These are phyloP conservation scores for Zymoseptoria passerinii DNA, from an alignment of 2,329 filamentous ascomycete genomes.

Conservation along the genomic window DNA sequence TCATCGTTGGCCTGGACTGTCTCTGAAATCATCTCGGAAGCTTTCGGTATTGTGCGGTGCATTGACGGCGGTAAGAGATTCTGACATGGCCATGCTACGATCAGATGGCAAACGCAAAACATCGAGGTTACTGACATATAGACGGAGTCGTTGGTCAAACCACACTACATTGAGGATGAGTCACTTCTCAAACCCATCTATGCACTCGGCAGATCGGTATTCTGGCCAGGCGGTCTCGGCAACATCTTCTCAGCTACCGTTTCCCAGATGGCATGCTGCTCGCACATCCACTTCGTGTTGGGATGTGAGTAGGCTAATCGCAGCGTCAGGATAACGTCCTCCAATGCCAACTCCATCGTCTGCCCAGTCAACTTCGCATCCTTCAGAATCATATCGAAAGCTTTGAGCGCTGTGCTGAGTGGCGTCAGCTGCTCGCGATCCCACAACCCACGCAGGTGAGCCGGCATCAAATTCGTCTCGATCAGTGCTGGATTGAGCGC, in stretches of 20 bases:
- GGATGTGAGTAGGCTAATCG: slow-evolving; percentile 33
- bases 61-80: no score
- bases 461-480: slow-evolving; percentile 28
- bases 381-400: slow-evolving; percentile 28
- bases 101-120: no score
- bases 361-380: slow-evolving; percentile 30
- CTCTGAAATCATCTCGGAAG: no score
- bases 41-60: no score
- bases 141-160: no score
- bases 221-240: slow-evolving; percentile 13
- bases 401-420: slow-evolving; percentile 28
- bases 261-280: slow-evolving; percentile 30
- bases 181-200: no score
- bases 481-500: slow-evolving; percentile 30
- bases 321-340: slow-evolving; percentile 35
- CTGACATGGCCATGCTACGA: no score
- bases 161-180: no score
- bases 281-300: slow-evolving; percentile 34
- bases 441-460: slow-evolving; percentile 21
- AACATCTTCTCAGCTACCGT: slow-evolving; percentile 15
- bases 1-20: no score
- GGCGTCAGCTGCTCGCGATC: slow-evolving; percentile 31
- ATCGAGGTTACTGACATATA: no score
- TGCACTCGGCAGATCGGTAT: not conserved
- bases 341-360: slow-evolving; percentile 34